phyloP scores from a whole-genome alignment of 768 basidiomycete genomes.

The Leccinum ochraceum region DNA sequence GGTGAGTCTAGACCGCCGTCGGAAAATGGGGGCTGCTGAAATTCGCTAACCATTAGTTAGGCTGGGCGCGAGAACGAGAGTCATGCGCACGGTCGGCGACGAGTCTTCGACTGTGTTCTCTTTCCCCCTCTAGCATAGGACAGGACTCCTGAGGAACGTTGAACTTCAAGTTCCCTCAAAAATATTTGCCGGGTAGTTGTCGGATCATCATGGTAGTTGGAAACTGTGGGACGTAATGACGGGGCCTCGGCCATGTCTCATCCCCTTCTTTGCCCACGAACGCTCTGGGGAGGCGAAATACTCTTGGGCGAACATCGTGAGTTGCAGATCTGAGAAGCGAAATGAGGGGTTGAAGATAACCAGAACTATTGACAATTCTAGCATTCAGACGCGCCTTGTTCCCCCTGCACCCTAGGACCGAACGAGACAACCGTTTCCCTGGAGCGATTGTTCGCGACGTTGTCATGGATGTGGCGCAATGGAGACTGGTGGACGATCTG shows the following conservation, averaged over 20 bases:
- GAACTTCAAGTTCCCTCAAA: neutral
- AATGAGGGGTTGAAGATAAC: slow-evolving; percentile 5
- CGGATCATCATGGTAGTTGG: neutral
- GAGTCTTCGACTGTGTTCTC: neutral
- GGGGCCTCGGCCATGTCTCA: neutral
- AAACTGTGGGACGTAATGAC: slow-evolving; percentile 9
- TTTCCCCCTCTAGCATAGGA: neutral
- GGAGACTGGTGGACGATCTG: neutral
- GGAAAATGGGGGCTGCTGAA: neutral
- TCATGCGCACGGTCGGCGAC: neutral
- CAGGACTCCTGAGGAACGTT: slow-evolving; percentile 8
- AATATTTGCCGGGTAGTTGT: neutral
- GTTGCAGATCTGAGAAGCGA: slow-evolving; percentile 1
- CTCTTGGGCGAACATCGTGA: neutral
- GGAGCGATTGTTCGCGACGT: neutral
- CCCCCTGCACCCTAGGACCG: neutral
- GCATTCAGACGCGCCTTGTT: neutral
- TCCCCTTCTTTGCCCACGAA: neutral
- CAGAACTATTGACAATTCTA: neutral
- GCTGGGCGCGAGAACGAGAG: neutral
- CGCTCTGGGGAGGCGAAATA: neutral
- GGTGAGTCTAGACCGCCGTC: neutral
- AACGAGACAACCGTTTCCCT: neutral
- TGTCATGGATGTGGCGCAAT: neutral
- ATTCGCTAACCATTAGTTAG: neutral